Evolutionary conservation across 345 rosid species (phyloP), one percentile per base, ranked within the genome.

Genomic region (Syzygium grande): DNA sequence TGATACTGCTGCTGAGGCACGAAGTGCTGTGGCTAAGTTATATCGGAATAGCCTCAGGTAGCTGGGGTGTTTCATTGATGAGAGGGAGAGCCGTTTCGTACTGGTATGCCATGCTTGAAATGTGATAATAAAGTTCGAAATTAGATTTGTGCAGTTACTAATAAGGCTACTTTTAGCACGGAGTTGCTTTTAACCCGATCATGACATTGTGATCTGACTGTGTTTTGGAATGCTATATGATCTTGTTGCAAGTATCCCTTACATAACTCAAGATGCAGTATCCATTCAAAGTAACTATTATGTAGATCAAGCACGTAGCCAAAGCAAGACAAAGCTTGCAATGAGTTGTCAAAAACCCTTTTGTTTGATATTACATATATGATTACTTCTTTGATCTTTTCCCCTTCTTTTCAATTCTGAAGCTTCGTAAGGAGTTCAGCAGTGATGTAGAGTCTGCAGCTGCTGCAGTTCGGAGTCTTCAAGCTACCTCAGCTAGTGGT

Each of bases 351-450:
- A 34, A 68, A 68, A 43, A 43, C 46, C 41, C 79, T 43, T 68
- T 34, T 34, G 80, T 73, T 73, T 73, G 10, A 34, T 73, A 19
- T 17, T 73, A 4, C 46, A 19, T 73, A 34, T 34, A 73, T 34
- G 12, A 4, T 34, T 19, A 73, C 13, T 34, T 73, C 14, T 73
- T 25, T 87, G 59, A 46, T 52, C 80, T 65, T 46, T 73, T 38
- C 1, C 34, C 63, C 17, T 84, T 85, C 25, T 19, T 79, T 34
- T 11, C 3, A 27, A 79, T 27, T 78, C 77, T 84, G 78, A 89
- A 97, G 99, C 92, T 94, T 52, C 90, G 93, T 87, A 97, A 95
- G 87, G 99, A 96, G 85, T 97, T 96, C 93, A 95, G 95, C 88
- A 93, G 93, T 86, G 95, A 95, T 55, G 93, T 95, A 2, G 98